Percentiles rank a stretch among this genome's conserved stretches.
These are phyloP conservation scores for Rachicladosporium sp. DNA, from an alignment of 2,329 filamentous ascomycete genomes.

Conservation along the genomic window DNA sequence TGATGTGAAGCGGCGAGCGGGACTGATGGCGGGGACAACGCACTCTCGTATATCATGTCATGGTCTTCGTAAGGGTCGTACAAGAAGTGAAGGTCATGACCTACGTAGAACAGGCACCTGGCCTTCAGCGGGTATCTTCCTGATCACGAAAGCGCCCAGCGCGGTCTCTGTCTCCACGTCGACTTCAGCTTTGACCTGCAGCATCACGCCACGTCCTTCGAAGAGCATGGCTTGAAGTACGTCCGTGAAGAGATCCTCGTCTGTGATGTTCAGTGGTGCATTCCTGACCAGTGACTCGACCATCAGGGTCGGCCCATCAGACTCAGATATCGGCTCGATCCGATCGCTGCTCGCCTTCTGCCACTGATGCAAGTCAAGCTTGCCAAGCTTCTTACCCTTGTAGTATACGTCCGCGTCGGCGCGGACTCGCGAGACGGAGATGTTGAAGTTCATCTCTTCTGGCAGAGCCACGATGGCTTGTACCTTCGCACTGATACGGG, in stretches of 20 bases:
- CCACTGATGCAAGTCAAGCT: constrained; percentile 70
- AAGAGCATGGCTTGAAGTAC: constrained; percentile 74
- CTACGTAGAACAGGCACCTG: constrained; percentile 86
- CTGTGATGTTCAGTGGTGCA: constrained; percentile 70
- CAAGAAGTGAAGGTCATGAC: constrained; percentile 31
- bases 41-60: too few relatives aligned
- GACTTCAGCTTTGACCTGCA: constrained; percentile 67
- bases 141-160: constrained; percentile 46
- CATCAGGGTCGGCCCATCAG: constrained; percentile 50
- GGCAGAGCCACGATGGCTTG: constrained; percentile 68
- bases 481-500: constrained; percentile 72
- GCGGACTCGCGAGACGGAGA: constrained; percentile 65
- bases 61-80: too few relatives aligned
- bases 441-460: constrained; percentile 71
- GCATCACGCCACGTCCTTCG: constrained; percentile 52
- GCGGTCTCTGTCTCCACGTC: constrained; percentile 73
- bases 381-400: constrained; percentile 62
- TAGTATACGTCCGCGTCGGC: constrained; percentile 75
- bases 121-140: constrained; percentile 72
- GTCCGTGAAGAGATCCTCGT: constrained; percentile 65
- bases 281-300: constrained; percentile 67
- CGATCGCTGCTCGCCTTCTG: constrained; percentile 72
- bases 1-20: too few relatives aligned
- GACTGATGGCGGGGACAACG: too few relatives aligned
- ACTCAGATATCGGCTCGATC: constrained; percentile 40